Base-by-base conservation (phyloP, 441 rosid genomes). In the Erodium texanum region DNA sequence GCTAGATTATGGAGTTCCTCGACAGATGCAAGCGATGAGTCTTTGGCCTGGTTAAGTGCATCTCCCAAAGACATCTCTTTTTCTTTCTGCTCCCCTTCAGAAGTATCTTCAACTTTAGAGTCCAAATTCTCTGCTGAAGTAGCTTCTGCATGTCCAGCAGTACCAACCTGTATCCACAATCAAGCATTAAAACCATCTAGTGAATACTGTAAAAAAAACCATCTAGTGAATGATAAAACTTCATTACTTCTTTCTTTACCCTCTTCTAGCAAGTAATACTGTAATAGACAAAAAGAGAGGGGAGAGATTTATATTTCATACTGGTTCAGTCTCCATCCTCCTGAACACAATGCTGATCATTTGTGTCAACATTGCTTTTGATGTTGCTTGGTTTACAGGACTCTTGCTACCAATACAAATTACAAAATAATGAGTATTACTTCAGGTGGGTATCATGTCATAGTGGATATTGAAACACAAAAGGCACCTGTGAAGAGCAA, bases 301-400 rank as follows among this genome's bases (percentile, higher is more conserved):
- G 66, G 7, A 16, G 66, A 71, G 41, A 69, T 56, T 48, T 10
- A 69, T 69, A 74, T 70, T 66, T 62, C 83, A 76, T 75, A 95
- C 99, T 81, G 81, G 87, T 75, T 89, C 95, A 69, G 87, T 81
- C 80, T 95, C 99, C 99, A 95, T 95, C 82, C 98, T 92, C 80
- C 97, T 82, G 81, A 90, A 87, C 62, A 89, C 84, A 24, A 95
- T 92, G 88, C 89, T 87, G 75, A 95, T 87, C 96, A 92, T 95
- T 81, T 95, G 99, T 38, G 99, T 90, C 85, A 95, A 77, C 99
- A 95, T 95, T 73, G 99, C 99, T 84, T 92, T 95, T 41, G 99
- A 90, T 24, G 99, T 95, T 52, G 96, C 96, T 85, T 95, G 99
- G 79, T 95, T 92, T 78, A 95, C 82, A 22, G 92, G 97, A 83